Evolutionary conservation across 371 early-diverging fungal genomes (phyloP).

Genomic region (Lichtheimia corymbifera): DNA sequence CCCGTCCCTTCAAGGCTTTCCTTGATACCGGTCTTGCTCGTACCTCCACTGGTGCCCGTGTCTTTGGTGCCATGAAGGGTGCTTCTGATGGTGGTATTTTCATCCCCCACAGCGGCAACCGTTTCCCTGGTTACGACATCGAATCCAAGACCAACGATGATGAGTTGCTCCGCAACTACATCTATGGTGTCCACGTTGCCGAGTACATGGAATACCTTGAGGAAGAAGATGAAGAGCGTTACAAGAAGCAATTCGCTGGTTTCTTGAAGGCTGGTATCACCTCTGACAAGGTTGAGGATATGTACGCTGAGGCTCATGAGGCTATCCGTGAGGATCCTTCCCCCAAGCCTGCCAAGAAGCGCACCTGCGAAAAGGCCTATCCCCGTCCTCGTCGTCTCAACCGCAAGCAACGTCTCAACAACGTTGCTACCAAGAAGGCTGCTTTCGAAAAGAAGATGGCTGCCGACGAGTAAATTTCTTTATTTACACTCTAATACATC

Average conservation of each 20-base stretch:
- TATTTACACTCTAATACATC: not conserved
- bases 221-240: slow-evolving; percentile 98
- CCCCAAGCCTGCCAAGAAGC: slow-evolving; percentile 70
- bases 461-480: slow-evolving; percentile 3
- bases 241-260: slow-evolving; percentile 96
- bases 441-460: slow-evolving; percentile 58
- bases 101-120: slow-evolving; percentile 98
- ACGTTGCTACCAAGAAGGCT: slow-evolving; percentile 90
- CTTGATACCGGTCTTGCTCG: slow-evolving; percentile 99
- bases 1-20: slow-evolving; percentile 99
- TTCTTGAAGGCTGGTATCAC: slow-evolving; percentile 93
- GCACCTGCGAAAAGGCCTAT: slow-evolving; percentile 58
- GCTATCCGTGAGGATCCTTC: slow-evolving; percentile 93
- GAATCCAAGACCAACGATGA: slow-evolving; percentile 92
- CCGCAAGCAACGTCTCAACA: slow-evolving; percentile 89
- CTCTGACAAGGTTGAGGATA: slow-evolving; percentile 94
- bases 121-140: slow-evolving; percentile 98
- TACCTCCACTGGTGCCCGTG: slow-evolving; percentile 99
- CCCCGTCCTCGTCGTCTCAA: slow-evolving; percentile 70
- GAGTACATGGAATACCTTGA: slow-evolving; percentile 98
- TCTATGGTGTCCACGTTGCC: slow-evolving; percentile 98
- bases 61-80: slow-evolving; percentile 99
- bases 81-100: slow-evolving; percentile 99
- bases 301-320: slow-evolving; percentile 94
- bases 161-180: slow-evolving; percentile 96